phyloP scores from a whole-genome alignment of 257 asterid genomes.

The Rhazya stricta region DNA sequence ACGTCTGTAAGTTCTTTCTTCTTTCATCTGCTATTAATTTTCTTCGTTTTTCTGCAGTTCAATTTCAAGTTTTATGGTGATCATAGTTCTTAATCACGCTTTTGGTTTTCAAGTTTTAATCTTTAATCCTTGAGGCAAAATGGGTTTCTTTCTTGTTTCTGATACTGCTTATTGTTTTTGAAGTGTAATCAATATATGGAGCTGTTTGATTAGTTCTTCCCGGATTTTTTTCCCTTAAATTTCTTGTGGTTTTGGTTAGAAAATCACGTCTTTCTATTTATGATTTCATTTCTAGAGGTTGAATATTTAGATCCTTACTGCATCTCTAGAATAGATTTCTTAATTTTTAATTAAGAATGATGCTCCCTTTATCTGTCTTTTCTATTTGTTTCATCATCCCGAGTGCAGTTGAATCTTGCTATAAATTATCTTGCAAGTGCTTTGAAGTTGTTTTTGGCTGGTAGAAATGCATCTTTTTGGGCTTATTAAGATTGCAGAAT shows the following conservation, averaged over 20 bases:
- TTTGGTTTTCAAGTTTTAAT: neutral
- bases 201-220: neutral
- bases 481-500: neutral
- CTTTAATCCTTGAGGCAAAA: neutral
- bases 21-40: neutral
- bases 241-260: neutral
- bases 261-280: neutral
- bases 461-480: neutral
- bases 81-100: neutral
- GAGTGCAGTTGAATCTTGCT: neutral
- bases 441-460: neutral
- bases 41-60: neutral
- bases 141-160: neutral
- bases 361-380: neutral
- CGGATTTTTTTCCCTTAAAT: neutral
- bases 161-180: neutral
- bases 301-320: neutral
- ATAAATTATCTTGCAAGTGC: neutral
- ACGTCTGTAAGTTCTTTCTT: slow-evolving; percentile 3
- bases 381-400: neutral
- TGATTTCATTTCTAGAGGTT: neutral
- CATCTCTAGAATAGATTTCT: neutral
- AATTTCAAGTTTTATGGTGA: neutral
- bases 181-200: neutral
- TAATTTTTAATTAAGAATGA: neutral